Evolutionary conservation across 352 stramenopile genomes (phyloP).

Genomic region (Thalassiosira hispida): DNA sequence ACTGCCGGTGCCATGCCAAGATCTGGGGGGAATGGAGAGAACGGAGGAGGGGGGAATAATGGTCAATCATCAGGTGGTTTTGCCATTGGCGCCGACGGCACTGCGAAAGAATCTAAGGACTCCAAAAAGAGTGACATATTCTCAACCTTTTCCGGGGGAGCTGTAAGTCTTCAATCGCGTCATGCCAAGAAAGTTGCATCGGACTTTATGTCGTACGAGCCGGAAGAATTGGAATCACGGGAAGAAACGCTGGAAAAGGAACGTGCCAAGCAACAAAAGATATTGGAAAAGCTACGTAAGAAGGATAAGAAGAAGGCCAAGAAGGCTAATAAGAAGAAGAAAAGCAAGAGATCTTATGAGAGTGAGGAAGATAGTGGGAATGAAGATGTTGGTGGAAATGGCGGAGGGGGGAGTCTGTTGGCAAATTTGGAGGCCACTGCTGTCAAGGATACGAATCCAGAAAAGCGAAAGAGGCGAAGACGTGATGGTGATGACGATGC

Average conservation of each 20-base stretch:
- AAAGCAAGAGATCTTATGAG: constrained; percentile 45
- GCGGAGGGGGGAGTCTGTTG: constrained; percentile 41
- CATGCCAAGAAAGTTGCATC: constrained; percentile 59
- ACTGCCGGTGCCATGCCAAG: constrained; percentile 6
- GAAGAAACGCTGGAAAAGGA: constrained; percentile 53
- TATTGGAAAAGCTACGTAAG: constrained; percentile 54
- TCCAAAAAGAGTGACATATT: too few relatives aligned
- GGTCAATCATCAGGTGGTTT: constrained; percentile 52
- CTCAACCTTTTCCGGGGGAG: constrained; percentile 62
- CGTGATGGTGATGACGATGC: constrained; percentile 41
- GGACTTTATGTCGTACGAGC: constrained; percentile 81
- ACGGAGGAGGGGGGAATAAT: background rate
- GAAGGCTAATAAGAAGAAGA: constrained; percentile 68
- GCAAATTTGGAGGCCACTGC: constrained; percentile 71
- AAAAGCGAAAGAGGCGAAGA: constrained; percentile 57
- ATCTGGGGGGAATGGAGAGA: background rate
- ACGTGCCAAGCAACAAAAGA: constrained; percentile 41
- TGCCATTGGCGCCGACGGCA: constrained; percentile 54
- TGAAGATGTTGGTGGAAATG: background rate
- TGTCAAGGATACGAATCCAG: constrained; percentile 17
- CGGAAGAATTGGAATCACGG: constrained; percentile 51
- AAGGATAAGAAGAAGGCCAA: constrained; percentile 63
- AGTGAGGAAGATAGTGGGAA: constrained; percentile 18
- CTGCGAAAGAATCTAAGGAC: background rate
- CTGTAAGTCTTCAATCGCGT: constrained; percentile 66